Percentiles rank a stretch among this genome's conserved stretches.
phyloP scores from a whole-genome alignment of 176 grass and related monocot species.

The Aegilops tauschii region DNA sequence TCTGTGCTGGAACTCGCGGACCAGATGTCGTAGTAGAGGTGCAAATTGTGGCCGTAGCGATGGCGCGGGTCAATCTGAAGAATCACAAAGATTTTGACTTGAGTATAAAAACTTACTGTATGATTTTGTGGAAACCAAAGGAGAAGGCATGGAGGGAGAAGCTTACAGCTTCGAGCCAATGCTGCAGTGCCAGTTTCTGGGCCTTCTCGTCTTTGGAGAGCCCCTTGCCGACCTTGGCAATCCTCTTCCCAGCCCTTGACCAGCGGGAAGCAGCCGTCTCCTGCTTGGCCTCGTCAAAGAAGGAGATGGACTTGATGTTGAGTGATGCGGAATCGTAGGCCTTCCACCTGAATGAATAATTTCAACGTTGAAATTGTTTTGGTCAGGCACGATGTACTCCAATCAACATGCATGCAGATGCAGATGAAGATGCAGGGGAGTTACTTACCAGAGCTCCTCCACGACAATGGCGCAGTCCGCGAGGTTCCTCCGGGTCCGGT shows the following conservation, averaged over 20 bases:
- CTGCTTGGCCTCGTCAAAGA: slow-evolving; percentile 70
- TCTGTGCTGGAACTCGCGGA: slow-evolving; percentile 75
- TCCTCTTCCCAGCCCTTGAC: slow-evolving; percentile 66
- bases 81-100: neutral
- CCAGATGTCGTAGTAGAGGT: slow-evolving; percentile 93
- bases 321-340: slow-evolving; percentile 65
- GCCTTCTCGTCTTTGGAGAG: slow-evolving; percentile 93
- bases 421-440: neutral
- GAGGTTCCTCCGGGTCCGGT: slow-evolving; percentile 77
- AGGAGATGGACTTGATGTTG: slow-evolving; percentile 71
- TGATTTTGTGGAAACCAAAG: neutral
- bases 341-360: slow-evolving; percentile 64
- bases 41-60: slow-evolving; percentile 94
- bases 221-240: slow-evolving; percentile 93
- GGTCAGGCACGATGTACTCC: neutral
- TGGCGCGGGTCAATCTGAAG: slow-evolving; percentile 91
- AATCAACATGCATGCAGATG: neutral
- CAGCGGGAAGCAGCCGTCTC: slow-evolving; percentile 78
- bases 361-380: neutral
- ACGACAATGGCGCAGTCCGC: slow-evolving; percentile 91
- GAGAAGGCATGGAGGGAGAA: neutral
- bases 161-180: slow-evolving; percentile 95
- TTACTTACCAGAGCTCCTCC: slow-evolving; percentile 78
- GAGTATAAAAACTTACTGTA: neutral
- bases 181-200: slow-evolving; percentile 84